phyloP scores from a whole-genome alignment of 2,329 filamentous ascomycete species.

The Trichoderma oligosporum region DNA sequence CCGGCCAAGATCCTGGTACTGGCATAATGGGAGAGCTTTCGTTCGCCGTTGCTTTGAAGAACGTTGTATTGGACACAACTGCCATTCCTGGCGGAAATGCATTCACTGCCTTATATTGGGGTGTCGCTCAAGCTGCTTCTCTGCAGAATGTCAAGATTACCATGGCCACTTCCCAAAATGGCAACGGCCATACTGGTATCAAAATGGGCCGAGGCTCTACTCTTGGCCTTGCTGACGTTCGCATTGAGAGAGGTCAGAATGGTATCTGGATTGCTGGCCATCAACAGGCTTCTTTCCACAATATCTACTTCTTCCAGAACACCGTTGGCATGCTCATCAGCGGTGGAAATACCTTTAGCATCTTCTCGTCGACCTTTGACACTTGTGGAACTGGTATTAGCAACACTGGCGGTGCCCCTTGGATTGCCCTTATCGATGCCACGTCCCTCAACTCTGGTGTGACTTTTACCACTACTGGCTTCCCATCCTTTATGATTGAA shows the following conservation, averaged over 20 bases:
- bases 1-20: conserved; percentile 37
- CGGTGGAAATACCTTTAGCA: conserved; percentile 38
- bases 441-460: conserved; percentile 41
- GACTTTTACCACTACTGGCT: conserved; percentile 36
- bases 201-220: conserved; percentile 40
- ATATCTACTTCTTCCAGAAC: conserved; percentile 42
- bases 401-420: conserved; percentile 38
- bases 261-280: conserved; percentile 43
- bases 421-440: conserved; percentile 40
- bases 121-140: conserved; percentile 42
- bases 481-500: conserved; percentile 42
- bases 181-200: conserved; percentile 41
- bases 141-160: conserved; percentile 43
- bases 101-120: conserved; percentile 43
- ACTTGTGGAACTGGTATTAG: conserved; percentile 36
- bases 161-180: conserved; percentile 36
- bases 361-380: conserved; percentile 40
- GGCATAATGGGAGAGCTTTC: conserved; percentile 36
- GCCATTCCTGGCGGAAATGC: conserved; percentile 31
- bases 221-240: conserved; percentile 39
- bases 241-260: conserved; percentile 40
- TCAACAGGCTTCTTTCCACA: conserved; percentile 43
- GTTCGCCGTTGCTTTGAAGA: conserved; percentile 43
- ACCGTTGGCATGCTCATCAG: conserved; percentile 33
- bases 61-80: conserved; percentile 42